Conservation (phyloP, 257 asterid genomes). For the Vinca minor region DNA sequence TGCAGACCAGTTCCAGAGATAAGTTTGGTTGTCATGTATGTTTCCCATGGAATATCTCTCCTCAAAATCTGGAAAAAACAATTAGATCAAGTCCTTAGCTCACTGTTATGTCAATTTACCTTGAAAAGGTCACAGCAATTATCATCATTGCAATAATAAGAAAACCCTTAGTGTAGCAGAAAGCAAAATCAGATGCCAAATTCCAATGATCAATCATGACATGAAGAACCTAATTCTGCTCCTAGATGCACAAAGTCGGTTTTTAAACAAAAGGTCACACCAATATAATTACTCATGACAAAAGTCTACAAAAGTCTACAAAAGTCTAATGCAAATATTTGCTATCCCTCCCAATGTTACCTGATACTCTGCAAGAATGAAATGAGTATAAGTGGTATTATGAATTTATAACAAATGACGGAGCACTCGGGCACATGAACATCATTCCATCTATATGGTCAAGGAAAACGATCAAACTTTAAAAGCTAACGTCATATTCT, state of each 20-base stretch:
- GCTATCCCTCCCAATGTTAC: background rate
- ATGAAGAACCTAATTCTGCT: background rate
- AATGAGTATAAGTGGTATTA: too few relatives aligned
- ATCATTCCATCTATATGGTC: background rate
- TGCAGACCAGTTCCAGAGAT: constrained; percentile 80
- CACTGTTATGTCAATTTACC: background rate
- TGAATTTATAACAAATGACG: too few relatives aligned
- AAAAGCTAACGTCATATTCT: background rate
- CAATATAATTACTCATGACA: background rate
- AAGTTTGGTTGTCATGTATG: constrained; percentile 81
- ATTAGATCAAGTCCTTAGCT: constrained; percentile 1
- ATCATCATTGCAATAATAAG: background rate
- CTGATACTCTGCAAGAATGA: too few relatives aligned
- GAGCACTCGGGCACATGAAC: background rate
- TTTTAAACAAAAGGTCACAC: background rate
- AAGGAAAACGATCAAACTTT: background rate
- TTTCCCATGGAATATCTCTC: constrained; percentile 96
- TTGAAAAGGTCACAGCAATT: background rate
- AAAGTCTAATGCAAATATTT: background rate
- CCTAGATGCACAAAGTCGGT: background rate
- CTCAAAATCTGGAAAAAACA: constrained; percentile 49
- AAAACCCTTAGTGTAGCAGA: background rate
- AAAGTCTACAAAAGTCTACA: background rate
- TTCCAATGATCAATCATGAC: background rate
- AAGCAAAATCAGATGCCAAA: background rate